Conservation (phyloP, 1,284 basidiomycete genomes). For the Fistulinella cinereoalba region DNA sequence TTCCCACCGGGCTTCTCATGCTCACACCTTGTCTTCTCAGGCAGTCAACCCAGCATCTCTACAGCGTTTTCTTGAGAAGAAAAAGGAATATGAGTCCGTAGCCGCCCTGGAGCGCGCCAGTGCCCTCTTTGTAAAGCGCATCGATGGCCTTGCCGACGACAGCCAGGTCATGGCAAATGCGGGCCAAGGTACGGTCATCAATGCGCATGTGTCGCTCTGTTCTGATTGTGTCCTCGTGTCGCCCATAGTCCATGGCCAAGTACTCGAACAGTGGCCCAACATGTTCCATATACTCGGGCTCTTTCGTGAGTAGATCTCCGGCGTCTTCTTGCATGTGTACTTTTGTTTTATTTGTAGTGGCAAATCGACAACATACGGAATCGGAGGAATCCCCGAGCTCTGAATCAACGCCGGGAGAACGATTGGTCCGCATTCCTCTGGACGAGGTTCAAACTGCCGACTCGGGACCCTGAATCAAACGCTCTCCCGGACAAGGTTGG, state of each 20-base stretch:
- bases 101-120: constrained; percentile 65
- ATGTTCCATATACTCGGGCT: constrained; percentile 74
- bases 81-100: constrained; percentile 76
- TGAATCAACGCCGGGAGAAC: constrained; percentile 23
- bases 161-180: constrained; percentile 74
- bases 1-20: constrained; percentile 47
- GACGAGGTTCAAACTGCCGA: constrained; percentile 30
- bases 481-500: neutral
- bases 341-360: constrained; percentile 16
- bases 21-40: constrained; percentile 36
- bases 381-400: constrained; percentile 8
- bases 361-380: constrained; percentile 21
- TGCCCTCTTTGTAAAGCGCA: constrained; percentile 58
- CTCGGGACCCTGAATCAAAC: constrained; percentile 7
- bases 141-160: constrained; percentile 66
- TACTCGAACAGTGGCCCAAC: constrained; percentile 74
- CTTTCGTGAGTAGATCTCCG: constrained; percentile 48
- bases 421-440: constrained; percentile 31
- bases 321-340: constrained; percentile 1
- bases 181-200: constrained; percentile 51
- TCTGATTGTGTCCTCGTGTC: constrained; percentile 4
- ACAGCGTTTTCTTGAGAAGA: constrained; percentile 66
- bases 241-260: constrained; percentile 63
- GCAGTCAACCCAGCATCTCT: constrained; percentile 46
- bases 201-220: neutral